A percentile compares a stretch with the other conserved stretches of the same genome.
These are phyloP conservation scores for Penicillium sp. DNA, from an alignment of 2,329 filamentous ascomycete genomes.

Conservation along the genomic window DNA sequence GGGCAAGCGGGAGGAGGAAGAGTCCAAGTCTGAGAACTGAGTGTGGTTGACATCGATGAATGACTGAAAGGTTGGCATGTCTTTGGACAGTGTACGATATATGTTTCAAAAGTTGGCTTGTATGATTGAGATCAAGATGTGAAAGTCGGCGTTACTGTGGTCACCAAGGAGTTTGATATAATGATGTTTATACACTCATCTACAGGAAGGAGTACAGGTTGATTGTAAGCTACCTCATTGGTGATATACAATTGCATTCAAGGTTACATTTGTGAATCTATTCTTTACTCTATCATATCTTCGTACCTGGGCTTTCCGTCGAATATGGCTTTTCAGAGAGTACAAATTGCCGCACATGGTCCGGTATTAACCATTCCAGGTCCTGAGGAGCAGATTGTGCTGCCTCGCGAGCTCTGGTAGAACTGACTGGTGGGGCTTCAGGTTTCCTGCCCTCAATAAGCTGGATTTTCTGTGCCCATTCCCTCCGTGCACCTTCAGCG, in stretches of 20 bases:
- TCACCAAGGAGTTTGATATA: neutral
- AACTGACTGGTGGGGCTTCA: slow-evolving; percentile 49
- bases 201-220: neutral
- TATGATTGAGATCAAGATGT: neutral
- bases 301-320: neutral
- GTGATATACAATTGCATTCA: neutral
- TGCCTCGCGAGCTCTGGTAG: slow-evolving; percentile 50
- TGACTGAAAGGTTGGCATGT: neutral
- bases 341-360: slow-evolving; percentile 43
- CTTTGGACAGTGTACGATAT: slow-evolving; percentile 19
- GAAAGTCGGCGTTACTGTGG: slow-evolving; percentile 5
- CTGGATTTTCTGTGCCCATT: slow-evolving; percentile 52
- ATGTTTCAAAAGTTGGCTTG: slow-evolving; percentile 9
- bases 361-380: slow-evolving; percentile 45
- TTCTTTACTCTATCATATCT: neutral
- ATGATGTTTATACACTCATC: neutral
- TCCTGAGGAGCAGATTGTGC: slow-evolving; percentile 38
- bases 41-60: neutral
- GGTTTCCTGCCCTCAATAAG: slow-evolving; percentile 48
- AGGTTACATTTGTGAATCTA: neutral
- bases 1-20: slow-evolving; percentile 50
- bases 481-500: slow-evolving; percentile 44
- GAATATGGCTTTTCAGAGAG: slow-evolving; percentile 41
- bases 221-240: neutral
- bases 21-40: slow-evolving; percentile 18